Evolutionary conservation across 148 eudicot genomes (phyloP), one percentile per base, ranked within the genome.

Genomic region (Fallopia convolvulus): DNA sequence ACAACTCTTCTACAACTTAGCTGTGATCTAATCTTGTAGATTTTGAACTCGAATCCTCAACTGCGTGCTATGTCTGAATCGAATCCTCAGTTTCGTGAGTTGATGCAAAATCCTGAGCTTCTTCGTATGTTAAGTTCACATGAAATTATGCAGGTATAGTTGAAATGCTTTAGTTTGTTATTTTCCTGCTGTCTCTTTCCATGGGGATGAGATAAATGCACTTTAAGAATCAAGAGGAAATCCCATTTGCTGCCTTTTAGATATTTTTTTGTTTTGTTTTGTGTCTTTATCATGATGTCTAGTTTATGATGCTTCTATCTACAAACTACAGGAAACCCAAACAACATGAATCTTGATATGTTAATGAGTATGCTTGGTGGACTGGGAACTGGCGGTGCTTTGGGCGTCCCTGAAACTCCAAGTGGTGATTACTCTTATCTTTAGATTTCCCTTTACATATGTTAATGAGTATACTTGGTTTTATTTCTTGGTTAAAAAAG

Each of bases 291-390:
- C 36, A 61, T 23, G n/a, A 10, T 61, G 15, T 61, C 39, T 23
- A 13, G 36, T 30, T 61, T 23, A 61, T 0, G 12, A 26, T 46
- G 44, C 20, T 77, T 66, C 21, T 13, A 47, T 55, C 46, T 77
- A 36, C 55, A 18, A 18, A 8, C 21, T 39, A 39, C 88, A 93
- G 98, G 97, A 76, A 80, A 84, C 70, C 85, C 85, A 81, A 88
- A 87, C 76, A 89, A 85, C 52, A 60, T 82, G 87, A 90, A 89
- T 32, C 77, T 91, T 75, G 94, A 91, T 46, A 71, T 83, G 90
- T 75, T 91, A 85, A 93, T 90, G 98, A 93, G 86, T 78, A 90
- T 93, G 98, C 90, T 93, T 76, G 90, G 97, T 50, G 98, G 97
- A 66, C 94, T 93, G 33, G 94, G 97, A 73, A 90, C 93, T 55